phyloP scores from a whole-genome alignment of 2,329 filamentous ascomycete genomes.

The Colletotrichum sp. region DNA sequence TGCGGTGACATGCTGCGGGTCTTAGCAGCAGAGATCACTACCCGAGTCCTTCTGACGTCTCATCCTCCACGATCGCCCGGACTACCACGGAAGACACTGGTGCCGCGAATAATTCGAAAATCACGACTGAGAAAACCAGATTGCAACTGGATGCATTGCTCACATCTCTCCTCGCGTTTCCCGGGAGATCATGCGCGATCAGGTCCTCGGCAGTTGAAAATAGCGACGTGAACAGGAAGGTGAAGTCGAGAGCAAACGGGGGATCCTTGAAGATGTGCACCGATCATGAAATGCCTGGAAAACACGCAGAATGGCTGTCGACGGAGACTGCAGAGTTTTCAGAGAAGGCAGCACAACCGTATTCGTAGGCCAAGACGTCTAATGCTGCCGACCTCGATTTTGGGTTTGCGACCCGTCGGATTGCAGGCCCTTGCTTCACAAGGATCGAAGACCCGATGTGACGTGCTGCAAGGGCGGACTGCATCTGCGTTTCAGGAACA shows the following conservation, averaged over 20 bases:
- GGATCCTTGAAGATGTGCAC: neutral
- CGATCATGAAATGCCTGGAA: neutral
- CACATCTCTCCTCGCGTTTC: neutral
- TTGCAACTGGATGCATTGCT: neutral
- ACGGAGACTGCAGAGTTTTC: neutral
- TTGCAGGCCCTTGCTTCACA: neutral
- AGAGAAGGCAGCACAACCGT: neutral
- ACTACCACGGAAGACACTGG: neutral
- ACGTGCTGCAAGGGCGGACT: neutral
- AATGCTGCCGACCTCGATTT: neutral
- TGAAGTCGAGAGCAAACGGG: neutral
- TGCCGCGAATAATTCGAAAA: neutral
- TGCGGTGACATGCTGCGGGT: neutral
- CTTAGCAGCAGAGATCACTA: neutral
- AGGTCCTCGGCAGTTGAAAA: neutral
- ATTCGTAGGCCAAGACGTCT: neutral
- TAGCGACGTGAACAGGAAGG: neutral
- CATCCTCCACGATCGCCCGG: constrained; percentile 17
- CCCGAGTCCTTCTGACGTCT: constrained; percentile 6
- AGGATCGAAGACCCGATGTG: neutral
- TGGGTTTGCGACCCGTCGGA: neutral
- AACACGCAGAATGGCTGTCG: neutral
- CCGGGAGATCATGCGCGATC: neutral
- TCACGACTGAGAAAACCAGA: neutral
- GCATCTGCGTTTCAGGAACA: constrained; percentile 3